Base-by-base conservation (phyloP, 768 basidiomycete species). In the Tricholoma hemisulphureum region DNA sequence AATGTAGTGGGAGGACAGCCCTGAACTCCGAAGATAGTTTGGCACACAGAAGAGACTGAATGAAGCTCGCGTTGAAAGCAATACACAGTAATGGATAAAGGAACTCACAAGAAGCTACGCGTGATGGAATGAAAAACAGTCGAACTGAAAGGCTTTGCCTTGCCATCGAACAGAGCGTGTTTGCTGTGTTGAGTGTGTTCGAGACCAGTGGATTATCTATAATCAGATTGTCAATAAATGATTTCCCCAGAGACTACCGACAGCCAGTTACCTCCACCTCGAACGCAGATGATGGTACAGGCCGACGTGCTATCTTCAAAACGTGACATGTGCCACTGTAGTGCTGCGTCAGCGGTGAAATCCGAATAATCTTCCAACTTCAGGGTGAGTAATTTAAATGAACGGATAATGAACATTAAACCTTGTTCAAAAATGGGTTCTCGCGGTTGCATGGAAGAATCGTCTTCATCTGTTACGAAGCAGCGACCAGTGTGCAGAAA, bases 401-500 rank as follows among this genome's bases (percentile, higher is more conserved):
- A 49, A 43, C 14, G 39, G 20, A 8, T 31, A 21, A 3, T 9
- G 7, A 14, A 39, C n/a, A 41, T 62, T 43, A 18, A 54, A 83
- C 87, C 79, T 69, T 74, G 70, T 50, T 70, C 58, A 52, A 76
- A 77, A 8, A 63, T 51, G 16, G 85, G 83, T 16, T 62, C 56
- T 28, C 65, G 65, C 8, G 71, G 63, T 45, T 77, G 67, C 28
- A 75, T 56, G 0, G 58, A 32, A 6, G 51, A 31, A 5, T 35
- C 57, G 29, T 82, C 83, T 32, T 82, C 82, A 50, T 80, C 81
- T 4, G 60, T 54, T 13, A 77, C 54, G n/a, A 69, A 60, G 56
- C 78, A 81, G 32, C 81, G 80, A 3, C 89, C 88, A 0, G 87
- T 90, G 63, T 92, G 89, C 10, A 85, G 67, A 6, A 90, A 61